phyloP scores from a whole-genome alignment of 2,329 filamentous ascomycete genomes.

The Ascochyta rabiei region DNA sequence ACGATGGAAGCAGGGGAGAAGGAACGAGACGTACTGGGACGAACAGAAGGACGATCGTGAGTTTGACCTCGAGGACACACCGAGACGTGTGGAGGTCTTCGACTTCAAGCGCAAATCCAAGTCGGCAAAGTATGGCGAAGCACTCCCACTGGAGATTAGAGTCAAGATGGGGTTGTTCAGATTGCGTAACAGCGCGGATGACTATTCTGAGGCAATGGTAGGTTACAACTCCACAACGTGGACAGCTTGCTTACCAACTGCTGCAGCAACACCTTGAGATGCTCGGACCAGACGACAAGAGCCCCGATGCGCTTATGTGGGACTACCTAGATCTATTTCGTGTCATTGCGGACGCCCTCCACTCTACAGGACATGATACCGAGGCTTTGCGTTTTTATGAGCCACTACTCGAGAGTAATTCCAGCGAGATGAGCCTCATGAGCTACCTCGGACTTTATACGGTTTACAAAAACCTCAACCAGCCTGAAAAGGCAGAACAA shows the following conservation, averaged over 20 bases:
- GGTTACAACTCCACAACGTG: constrained; percentile 60
- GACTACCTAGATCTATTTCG: constrained; percentile 81
- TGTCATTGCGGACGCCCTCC: constrained; percentile 68
- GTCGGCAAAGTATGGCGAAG: constrained; percentile 68
- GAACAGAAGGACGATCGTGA: constrained; percentile 78
- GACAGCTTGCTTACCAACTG: constrained; percentile 30
- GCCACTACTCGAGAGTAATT: constrained; percentile 48
- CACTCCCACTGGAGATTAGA: constrained; percentile 80
- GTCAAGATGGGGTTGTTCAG: constrained; percentile 84
- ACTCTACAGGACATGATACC: constrained; percentile 56
- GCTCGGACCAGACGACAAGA: constrained; percentile 68
- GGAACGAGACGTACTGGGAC: constrained; percentile 79
- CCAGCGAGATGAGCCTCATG: constrained; percentile 35
- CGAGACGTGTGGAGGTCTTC: constrained; percentile 66
- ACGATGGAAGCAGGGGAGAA: constrained; percentile 81
- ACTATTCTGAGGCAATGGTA: constrained; percentile 75
- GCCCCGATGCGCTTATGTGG: constrained; percentile 58
- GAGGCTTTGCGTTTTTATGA: constrained; percentile 66
- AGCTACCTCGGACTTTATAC: constrained; percentile 50
- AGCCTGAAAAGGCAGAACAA: constrained; percentile 73
- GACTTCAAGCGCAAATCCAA: constrained; percentile 66
- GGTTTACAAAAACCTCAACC: constrained; percentile 70
- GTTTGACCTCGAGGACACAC: constrained; percentile 77
- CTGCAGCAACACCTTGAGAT: constrained; percentile 58
- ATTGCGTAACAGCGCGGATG: constrained; percentile 68